These are phyloP conservation scores for Venturia oleaginea DNA, from an alignment of 2,329 filamentous ascomycete species.

Conservation along the genomic window DNA sequence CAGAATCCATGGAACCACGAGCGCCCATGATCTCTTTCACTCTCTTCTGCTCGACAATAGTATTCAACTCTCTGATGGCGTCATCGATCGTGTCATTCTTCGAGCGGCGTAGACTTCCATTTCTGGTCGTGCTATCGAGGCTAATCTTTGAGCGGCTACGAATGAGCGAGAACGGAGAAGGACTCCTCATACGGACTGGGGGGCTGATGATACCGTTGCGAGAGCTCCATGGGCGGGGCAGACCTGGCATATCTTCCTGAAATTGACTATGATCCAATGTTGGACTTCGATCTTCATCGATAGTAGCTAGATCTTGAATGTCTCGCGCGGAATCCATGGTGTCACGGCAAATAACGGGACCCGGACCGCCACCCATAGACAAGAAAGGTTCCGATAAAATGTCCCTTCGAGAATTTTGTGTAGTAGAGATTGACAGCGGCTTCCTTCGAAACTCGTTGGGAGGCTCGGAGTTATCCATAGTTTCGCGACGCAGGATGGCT, in stretches of 20 bases:
- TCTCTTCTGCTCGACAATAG: constrained; percentile 36
- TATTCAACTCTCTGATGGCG: constrained; percentile 40
- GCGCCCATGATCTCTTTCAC: constrained; percentile 1
- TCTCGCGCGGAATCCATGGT: constrained; percentile 2
- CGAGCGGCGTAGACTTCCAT: constrained; percentile 7
- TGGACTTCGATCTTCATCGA: constrained; percentile 9
- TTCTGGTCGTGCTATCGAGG: not conserved
- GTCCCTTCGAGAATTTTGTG: constrained; percentile 1
- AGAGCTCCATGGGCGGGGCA: not conserved
- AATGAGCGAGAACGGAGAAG: not conserved
- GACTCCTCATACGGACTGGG: not conserved
- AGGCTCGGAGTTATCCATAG: constrained; percentile 7
- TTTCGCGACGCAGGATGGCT: constrained; percentile 25
- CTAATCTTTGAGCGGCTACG: constrained; percentile 1
- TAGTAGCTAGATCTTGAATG: constrained; percentile 4
- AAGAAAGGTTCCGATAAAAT: constrained; percentile 8
- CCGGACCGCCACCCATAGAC: not conserved
- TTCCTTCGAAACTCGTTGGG: constrained; percentile 1
- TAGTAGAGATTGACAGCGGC: constrained; percentile 4
- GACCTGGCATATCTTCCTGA: not conserved
- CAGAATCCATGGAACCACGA: constrained; percentile 7
- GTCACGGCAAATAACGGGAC: not conserved
- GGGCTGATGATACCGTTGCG: constrained; percentile 1
- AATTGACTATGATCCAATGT: constrained; percentile 4
- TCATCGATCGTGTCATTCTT: constrained; percentile 27